Percentiles rank a stretch among this genome's conserved stretches.
Conservation (phyloP, 2,329 filamentous ascomycete species). For the Trichocomaceae sp. region DNA sequence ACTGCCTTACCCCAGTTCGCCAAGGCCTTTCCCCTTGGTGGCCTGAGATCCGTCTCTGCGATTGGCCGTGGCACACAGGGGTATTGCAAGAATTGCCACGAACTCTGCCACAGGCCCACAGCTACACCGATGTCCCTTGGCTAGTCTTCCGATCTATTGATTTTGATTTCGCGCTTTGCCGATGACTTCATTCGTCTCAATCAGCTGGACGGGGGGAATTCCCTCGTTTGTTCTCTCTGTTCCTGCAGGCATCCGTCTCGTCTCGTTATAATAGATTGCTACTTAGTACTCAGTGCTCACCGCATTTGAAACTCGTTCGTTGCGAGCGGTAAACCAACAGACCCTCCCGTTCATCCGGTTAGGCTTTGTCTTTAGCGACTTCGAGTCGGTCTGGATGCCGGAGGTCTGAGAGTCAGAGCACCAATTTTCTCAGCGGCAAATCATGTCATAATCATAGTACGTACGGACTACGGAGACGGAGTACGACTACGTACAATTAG, state of each 20-base stretch:
- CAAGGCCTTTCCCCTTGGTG: not conserved
- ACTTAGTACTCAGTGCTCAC: not conserved
- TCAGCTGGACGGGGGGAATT: not conserved
- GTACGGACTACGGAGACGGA: too few relatives aligned
- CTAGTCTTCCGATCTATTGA: conserved; percentile 7
- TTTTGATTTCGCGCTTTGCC: conserved; percentile 1
- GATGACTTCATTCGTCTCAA: not conserved
- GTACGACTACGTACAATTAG: too few relatives aligned
- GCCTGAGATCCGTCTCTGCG: not conserved
- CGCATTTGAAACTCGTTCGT: not conserved
- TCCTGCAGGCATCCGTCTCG: not conserved
- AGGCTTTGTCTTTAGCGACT: too few relatives aligned
- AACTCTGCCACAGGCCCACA: not conserved
- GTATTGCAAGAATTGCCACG: not conserved
- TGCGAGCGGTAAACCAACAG: not conserved
- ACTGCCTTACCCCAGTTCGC: too few relatives aligned
- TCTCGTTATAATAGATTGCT: not conserved
- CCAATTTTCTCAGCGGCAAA: conserved; percentile 6
- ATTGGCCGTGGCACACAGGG: too few relatives aligned
- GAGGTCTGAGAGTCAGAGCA: not conserved
- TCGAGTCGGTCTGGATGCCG: too few relatives aligned
- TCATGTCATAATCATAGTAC: not conserved
- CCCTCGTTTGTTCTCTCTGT: not conserved
- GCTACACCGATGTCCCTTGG: not conserved
- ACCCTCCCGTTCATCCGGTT: not conserved